Base-by-base conservation (phyloP, 2,329 filamentous ascomycete species). In the Fusarium nanum region DNA sequence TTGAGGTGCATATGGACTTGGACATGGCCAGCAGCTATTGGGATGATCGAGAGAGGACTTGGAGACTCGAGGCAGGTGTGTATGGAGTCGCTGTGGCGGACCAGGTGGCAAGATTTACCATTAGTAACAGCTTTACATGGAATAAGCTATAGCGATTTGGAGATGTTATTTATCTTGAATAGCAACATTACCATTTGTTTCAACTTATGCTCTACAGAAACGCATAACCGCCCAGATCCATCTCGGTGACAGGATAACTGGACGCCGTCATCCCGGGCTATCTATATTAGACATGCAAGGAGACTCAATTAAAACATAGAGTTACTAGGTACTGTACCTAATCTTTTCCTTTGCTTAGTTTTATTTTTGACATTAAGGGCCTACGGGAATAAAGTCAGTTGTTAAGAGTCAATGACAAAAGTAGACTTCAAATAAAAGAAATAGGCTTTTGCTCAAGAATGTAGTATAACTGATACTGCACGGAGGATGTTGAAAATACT, bases 51-150 rank as follows among this genome's bases (percentile, higher is more conserved):
- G 25, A 10, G 27, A 67, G 52, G 18, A 37, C 18, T n/a, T 68
- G 66, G 66, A 63, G 32, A 16, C 18, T 68, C 20, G 66, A 66
- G 8, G 20, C 37, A 16, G 66, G 66, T 20, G 22, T 27, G 14
- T 67, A 68, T 23, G 42, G 22, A 6, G 55, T 41, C 7, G 27
- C 32, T 16, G 48, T 67, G 3, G 55, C 46, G 16, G 34, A 25
- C n/a, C 37, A 50, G 20, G 30, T 11, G 12, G 18, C 27, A 49
- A 16, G 30, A 18, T 60, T 62, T 22, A 57, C 25, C 11, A 9
- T 50, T 12, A 30, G n/a, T 7, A 27, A 57, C 11, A 44, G 45
- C 34, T 30, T 5, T 16, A 22, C 20, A 22, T 49, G 55, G 55
- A 57, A 49, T 40, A 22, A 14, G 5, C 32, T 57, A 11, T 57